Evolutionary conservation across 139 green algal genomes (phyloP).

Genomic region (Chlamydomonas sphaeroides): DNA sequence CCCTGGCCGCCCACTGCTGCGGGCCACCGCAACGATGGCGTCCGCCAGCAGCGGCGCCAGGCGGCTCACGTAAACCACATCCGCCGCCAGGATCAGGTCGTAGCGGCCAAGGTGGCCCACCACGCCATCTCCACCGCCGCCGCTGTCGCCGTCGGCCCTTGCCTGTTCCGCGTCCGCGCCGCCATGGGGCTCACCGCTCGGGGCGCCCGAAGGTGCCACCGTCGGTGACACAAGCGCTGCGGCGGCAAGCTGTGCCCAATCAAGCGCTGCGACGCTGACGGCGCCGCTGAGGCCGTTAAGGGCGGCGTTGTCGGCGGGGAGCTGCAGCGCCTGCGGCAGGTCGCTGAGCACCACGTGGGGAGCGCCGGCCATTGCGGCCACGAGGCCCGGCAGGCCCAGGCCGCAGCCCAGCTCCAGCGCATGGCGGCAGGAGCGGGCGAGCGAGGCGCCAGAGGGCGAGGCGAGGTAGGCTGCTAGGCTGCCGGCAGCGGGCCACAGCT

Average conservation of each 20-base stretch:
- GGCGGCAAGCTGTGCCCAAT: background rate
- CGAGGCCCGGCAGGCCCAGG: constrained; percentile 27
- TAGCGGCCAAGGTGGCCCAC: background rate
- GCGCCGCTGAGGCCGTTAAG: background rate
- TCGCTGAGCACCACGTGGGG: background rate
- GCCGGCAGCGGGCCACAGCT: constrained; percentile 32
- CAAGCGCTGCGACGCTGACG: background rate
- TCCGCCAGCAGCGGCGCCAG: constrained; percentile 26
- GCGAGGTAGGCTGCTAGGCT: constrained; percentile 2
- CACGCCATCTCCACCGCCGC: too few relatives aligned
- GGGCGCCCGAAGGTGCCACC: too few relatives aligned
- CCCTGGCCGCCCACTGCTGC: background rate
- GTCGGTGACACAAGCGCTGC: too few relatives aligned
- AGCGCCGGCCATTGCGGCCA: constrained; percentile 1
- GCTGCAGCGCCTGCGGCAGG: constrained; percentile 34
- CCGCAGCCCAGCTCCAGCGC: constrained; percentile 22
- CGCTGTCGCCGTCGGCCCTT: too few relatives aligned
- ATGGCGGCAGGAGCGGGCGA: background rate
- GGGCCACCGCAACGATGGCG: background rate
- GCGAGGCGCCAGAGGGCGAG: background rate
- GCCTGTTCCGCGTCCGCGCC: too few relatives aligned
- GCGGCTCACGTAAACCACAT: constrained; percentile 31
- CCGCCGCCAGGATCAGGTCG: constrained; percentile 27
- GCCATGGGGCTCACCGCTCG: too few relatives aligned
- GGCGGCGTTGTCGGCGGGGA: background rate